Evolutionary conservation across 371 early-diverging fungal species (phyloP), one percentile per base, ranked within the genome.

Genomic region (Mortierella sp.): DNA sequence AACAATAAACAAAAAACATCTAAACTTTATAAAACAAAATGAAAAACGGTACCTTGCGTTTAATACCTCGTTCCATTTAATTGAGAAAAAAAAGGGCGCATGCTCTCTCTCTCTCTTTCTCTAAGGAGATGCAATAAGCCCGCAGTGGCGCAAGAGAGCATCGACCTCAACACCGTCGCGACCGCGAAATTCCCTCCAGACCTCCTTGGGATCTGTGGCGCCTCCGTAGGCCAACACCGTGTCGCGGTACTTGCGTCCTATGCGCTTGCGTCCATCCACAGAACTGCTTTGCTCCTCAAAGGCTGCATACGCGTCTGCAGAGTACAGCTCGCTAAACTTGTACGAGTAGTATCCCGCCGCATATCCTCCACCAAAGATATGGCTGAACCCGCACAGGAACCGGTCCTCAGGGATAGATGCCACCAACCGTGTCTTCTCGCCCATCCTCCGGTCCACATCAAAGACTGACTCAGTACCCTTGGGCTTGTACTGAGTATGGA

Each of bases 251-350:
- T 88, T 90, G 48, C 90, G 82, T 50, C 94, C 93, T 55, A 92
- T 82, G 0, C 89, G 72, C 57, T 68, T 70, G 10, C 81, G 75
- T 2, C 78, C 58, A 13, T 76, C 77, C 14, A 42, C 31, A 42
- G 81, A 73, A 45, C 83, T 73, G 3, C 76, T 76, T 13, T 91
- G 91, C 77, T 93, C 93, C 77, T 93, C 92, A 77, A 94, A 90
- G 3, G 93, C 94, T 2, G 92, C 92, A 84, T 93, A 94, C 0
- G 93, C 94, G 87, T 94, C 94, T 0, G 93, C 93, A 13, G 93
- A 93, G 78, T 92, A 94, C 3, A 92, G 92, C 71, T 94, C 94
- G 5, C 93, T 93, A 89, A 91, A 94, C 84, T 94, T 94, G 86
- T 94, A 94, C 31, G 93, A 91, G 81, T 93, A 94, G 74, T 94